These are phyloP conservation scores for Sporisorium exsertum DNA, from an alignment of 1,284 basidiomycete genomes.

Conservation along the genomic window DNA sequence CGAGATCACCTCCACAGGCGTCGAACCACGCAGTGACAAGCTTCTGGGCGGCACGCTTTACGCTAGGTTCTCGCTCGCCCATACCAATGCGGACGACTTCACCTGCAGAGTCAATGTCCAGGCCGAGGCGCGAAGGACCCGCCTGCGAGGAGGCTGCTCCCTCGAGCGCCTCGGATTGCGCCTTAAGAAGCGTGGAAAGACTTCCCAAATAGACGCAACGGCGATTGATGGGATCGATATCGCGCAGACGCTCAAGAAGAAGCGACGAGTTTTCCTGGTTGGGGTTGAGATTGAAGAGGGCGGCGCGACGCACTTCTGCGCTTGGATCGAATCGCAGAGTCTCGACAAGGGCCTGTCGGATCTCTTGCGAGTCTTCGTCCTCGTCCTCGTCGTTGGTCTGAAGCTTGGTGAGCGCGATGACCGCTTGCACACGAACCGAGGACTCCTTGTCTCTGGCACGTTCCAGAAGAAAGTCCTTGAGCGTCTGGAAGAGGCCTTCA, in stretches of 20 bases:
- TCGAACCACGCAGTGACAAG: constrained; percentile 64
- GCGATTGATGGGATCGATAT: constrained; percentile 84
- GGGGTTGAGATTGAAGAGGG: constrained; percentile 82
- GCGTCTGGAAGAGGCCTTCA: constrained; percentile 81
- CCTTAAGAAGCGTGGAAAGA: constrained; percentile 46
- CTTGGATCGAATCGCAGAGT: constrained; percentile 77
- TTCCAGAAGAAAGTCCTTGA: constrained; percentile 80
- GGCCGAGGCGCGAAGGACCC: constrained; percentile 53
- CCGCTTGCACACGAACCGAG: constrained; percentile 83
- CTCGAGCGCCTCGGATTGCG: constrained; percentile 25
- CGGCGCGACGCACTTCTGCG: constrained; percentile 90
- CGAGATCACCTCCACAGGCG: constrained; percentile 53
- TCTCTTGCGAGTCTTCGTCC: constrained; percentile 76
- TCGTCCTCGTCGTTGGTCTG: constrained; percentile 73
- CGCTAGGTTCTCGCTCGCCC: constrained; percentile 86
- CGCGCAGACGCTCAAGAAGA: constrained; percentile 84
- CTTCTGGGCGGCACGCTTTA: constrained; percentile 81
- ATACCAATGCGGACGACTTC: constrained; percentile 76
- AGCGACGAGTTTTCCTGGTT: constrained; percentile 75
- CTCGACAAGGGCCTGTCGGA: constrained; percentile 79
- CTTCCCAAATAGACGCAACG: constrained; percentile 80
- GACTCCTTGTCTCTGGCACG: constrained; percentile 88
- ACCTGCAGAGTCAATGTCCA: constrained; percentile 47
- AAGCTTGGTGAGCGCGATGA: constrained; percentile 85
- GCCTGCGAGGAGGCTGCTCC: constrained; percentile 25